Evolutionary conservation across 768 basidiomycete genomes (phyloP).

Genomic region (Tubosaeta sp.): DNA sequence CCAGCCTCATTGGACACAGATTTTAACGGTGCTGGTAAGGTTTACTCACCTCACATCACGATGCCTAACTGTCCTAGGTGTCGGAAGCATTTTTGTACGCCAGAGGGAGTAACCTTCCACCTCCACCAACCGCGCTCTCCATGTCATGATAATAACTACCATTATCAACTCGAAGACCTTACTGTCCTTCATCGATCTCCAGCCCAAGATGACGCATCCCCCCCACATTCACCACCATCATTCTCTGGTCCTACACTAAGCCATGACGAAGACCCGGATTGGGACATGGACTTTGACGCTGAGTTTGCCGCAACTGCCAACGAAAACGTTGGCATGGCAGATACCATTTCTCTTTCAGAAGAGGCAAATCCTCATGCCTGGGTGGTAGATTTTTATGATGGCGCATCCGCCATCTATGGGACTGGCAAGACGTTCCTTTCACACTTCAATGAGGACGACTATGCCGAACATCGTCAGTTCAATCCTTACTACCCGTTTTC

Average conservation of each 20-base stretch:
- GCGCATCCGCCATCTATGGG: neutral
- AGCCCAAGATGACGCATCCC: too few species aligned
- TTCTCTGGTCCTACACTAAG: neutral
- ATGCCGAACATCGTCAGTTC: neutral
- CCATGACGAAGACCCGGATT: neutral
- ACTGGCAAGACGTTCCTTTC: neutral
- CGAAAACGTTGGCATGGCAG: neutral
- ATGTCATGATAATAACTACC: neutral
- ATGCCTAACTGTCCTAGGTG: too few species aligned
- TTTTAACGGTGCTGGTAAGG: too few species aligned
- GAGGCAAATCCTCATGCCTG: neutral
- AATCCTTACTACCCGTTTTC: neutral
- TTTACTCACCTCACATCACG: too few species aligned
- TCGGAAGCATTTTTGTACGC: too few species aligned
- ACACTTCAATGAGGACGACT: neutral
- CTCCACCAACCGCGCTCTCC: neutral
- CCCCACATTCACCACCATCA: neutral
- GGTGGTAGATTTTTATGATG: neutral
- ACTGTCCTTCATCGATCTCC: too few species aligned
- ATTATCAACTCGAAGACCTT: neutral
- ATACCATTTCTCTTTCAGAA: neutral
- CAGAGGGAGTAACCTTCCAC: neutral
- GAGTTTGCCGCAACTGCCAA: neutral
- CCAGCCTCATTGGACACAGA: too few species aligned
- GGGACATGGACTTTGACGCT: neutral